Conservation (phyloP, 176 grass and related monocot species). For the Rhynchospora pubera region DNA sequence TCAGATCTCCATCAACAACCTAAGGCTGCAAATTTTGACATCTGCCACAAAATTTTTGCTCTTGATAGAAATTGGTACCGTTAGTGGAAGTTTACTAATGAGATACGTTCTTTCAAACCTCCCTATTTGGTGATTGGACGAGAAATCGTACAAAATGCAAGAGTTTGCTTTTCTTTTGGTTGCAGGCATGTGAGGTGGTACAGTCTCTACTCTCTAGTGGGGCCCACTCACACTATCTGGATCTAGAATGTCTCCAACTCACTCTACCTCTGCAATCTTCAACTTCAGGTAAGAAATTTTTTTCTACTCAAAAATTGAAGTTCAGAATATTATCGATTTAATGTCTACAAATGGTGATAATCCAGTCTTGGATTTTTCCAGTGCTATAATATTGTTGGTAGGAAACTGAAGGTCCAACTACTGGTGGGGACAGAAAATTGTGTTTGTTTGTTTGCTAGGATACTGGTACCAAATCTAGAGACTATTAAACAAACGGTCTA, state of each 20-base stretch:
- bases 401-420: no score
- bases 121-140: constrained; percentile 3
- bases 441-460: neutral
- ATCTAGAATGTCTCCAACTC: neutral
- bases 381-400: neutral
- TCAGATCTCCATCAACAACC: neutral
- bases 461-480: neutral
- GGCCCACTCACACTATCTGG: neutral
- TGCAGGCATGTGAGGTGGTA: constrained; percentile 19
- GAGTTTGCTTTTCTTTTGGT: constrained; percentile 2
- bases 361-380: neutral
- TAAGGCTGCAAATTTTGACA: neutral
- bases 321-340: neutral
- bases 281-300: neutral
- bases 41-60: neutral
- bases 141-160: neutral
- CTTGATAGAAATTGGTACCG: neutral
- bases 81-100: constrained; percentile 1
- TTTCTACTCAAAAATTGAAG: no score
- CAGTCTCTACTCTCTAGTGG: neutral
- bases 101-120: neutral
- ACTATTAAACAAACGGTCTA: neutral
- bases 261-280: neutral
- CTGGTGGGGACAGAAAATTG: neutral
- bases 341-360: neutral